Conservation (phyloP, 2,329 filamentous ascomycete species). For the Stachybotrys chlorohalonatus region DNA sequence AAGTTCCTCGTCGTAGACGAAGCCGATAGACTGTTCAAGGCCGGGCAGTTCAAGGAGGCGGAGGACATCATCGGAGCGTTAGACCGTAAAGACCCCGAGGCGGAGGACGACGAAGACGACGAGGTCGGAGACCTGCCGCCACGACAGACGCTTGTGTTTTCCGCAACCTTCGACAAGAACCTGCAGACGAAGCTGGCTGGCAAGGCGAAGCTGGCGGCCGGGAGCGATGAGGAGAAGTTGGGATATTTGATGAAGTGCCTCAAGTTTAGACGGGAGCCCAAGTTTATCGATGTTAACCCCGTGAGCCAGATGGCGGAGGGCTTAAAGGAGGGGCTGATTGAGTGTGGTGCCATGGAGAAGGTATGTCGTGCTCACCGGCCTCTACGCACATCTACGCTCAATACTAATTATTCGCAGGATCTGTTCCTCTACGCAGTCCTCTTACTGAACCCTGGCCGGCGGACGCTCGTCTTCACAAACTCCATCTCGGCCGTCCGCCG, state of each 20-base stretch:
- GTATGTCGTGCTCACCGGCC: constrained; percentile 27
- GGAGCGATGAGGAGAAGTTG: constrained; percentile 69
- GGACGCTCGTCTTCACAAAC: constrained; percentile 89
- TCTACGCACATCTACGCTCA: not conserved
- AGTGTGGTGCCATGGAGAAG: constrained; percentile 92
- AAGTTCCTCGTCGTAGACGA: constrained; percentile 87
- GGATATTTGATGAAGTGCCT: constrained; percentile 87
- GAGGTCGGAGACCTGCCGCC: constrained; percentile 36
- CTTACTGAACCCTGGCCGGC: constrained; percentile 69
- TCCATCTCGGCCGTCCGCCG: constrained; percentile 89
- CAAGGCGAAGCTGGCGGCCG: constrained; percentile 42
- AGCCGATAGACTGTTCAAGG: constrained; percentile 82
- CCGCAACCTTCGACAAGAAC: constrained; percentile 87
- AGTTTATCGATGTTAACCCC: constrained; percentile 88
- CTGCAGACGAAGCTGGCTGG: constrained; percentile 85
- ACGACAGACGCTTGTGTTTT: constrained; percentile 90
- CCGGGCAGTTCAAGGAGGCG: constrained; percentile 92
- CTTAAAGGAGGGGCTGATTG: constrained; percentile 81
- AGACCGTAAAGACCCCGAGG: constrained; percentile 60
- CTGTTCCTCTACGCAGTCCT: constrained; percentile 86
- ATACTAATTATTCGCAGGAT: constrained; percentile 44
- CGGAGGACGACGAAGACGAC: constrained; percentile 41
- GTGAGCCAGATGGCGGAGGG: constrained; percentile 78
- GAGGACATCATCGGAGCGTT: constrained; percentile 78
- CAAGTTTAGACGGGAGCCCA: constrained; percentile 77